Evolutionary conservation across 208 protist species (phyloP).

Genomic region (Trypanosoma caninum): DNA sequence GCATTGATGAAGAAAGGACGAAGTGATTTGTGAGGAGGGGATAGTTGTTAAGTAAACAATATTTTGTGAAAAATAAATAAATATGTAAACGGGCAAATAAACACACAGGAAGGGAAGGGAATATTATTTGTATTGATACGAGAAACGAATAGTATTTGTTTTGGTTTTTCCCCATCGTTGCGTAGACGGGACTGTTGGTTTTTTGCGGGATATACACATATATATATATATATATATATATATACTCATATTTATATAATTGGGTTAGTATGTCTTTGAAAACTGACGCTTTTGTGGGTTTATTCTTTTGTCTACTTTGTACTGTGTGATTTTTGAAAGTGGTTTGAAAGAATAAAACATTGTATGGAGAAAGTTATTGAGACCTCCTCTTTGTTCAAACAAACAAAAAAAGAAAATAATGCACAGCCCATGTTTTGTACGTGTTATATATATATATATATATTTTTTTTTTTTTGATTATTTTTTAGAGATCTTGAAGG

Average conservation of each 20-base stretch:
- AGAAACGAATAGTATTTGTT: not conserved
- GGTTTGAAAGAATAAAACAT: too few relatives aligned
- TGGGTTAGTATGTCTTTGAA: too few relatives aligned
- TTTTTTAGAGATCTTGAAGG: conserved; percentile 15
- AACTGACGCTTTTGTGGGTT: too few relatives aligned
- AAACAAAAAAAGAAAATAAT: too few relatives aligned
- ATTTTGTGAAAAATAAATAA: not conserved
- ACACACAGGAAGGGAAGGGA: not conserved
- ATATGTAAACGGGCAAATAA: not conserved
- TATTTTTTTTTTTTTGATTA: conserved; percentile 18
- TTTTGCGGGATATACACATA: conserved; percentile 8
- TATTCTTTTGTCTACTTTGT: too few relatives aligned
- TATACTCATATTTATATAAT: too few relatives aligned
- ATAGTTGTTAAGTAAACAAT: conserved; percentile 9
- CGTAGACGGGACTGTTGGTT: not conserved
- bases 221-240: too few relatives aligned
- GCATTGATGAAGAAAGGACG: conserved; percentile 21
- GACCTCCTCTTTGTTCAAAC: not conserved
- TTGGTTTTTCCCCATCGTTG: not conserved
- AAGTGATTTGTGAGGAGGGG: not conserved
- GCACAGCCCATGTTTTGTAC: not conserved
- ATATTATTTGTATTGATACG: not conserved
- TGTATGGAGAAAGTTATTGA: too few relatives aligned
- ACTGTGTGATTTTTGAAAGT: too few relatives aligned
- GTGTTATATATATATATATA: conserved; percentile 8